A percentile compares a stretch with the other conserved stretches of the same genome.
Conservation (phyloP, 139 green algal genomes). For the Chlamydomonas sphaeroides region DNA sequence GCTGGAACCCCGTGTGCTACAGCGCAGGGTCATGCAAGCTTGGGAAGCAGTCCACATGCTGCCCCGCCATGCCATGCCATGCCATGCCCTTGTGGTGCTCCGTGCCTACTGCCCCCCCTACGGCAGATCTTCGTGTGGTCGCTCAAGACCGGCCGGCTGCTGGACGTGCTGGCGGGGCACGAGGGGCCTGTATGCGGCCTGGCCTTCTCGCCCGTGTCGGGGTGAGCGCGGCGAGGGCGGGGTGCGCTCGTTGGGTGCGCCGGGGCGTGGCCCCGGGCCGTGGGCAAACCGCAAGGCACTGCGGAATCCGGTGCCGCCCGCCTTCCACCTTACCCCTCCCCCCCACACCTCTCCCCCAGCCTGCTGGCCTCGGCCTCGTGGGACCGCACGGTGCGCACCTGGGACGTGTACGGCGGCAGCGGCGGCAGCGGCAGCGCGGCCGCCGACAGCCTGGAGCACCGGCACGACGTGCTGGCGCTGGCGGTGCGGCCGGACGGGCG, state of each 20-base stretch:
- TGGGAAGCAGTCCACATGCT: too few species aligned
- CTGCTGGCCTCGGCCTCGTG: constrained; percentile 89
- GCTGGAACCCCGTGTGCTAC: too few species aligned
- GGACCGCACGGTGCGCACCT: constrained; percentile 88
- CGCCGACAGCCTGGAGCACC: constrained; percentile 77
- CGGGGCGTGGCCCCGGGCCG: background rate
- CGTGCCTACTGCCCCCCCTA: background rate
- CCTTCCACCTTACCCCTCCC: too few species aligned
- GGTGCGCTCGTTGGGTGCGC: too few species aligned
- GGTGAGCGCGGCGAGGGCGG: too few species aligned
- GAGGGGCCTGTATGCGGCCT: constrained; percentile 90
- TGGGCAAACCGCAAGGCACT: too few species aligned
- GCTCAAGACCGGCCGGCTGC: constrained; percentile 86
- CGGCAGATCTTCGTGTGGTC: constrained; percentile 94
- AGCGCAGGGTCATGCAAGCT: too few species aligned
- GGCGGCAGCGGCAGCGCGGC: constrained; percentile 65
- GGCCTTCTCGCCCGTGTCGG: constrained; percentile 77
- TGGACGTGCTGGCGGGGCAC: constrained; percentile 93
- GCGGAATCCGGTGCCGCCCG: too few species aligned
- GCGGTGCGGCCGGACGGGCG: constrained; percentile 86
- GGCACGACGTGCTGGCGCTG: constrained; percentile 93
- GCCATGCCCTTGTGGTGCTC: too few species aligned
- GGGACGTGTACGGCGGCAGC: constrained; percentile 85
- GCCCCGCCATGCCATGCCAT: too few species aligned
- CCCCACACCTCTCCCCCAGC: too few species aligned